A percentile compares a stretch with the other conserved stretches of the same genome.
phyloP scores from a whole-genome alignment of 371 early-diverging fungal genomes.

The Mortierella sp. region DNA sequence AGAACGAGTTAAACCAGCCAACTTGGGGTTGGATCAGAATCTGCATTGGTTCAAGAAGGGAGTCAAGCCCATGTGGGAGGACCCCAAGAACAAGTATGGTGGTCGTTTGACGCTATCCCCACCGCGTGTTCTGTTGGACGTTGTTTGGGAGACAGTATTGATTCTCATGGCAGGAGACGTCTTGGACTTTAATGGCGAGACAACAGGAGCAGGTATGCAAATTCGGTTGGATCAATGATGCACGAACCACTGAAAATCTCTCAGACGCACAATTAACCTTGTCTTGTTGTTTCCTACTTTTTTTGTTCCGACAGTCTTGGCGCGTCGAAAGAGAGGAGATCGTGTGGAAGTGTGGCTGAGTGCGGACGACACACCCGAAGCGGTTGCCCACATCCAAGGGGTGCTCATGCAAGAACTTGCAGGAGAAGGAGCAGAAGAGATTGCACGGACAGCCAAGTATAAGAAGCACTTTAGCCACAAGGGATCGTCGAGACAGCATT shows the following conservation, averaged over 20 bases:
- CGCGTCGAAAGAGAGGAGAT: slow-evolving; percentile 61
- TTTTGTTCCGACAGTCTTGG: slow-evolving; percentile 46
- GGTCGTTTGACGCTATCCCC: slow-evolving; percentile 61
- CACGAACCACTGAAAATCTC: too few relatives aligned
- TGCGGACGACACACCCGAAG: slow-evolving; percentile 45
- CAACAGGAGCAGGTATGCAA: slow-evolving; percentile 45
- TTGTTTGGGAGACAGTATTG: slow-evolving; percentile 62
- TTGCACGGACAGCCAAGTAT: slow-evolving; percentile 56
- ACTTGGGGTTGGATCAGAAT: slow-evolving; percentile 60
- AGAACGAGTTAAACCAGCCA: slow-evolving; percentile 55
- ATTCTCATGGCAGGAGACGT: slow-evolving; percentile 65
- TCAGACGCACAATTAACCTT: not conserved
- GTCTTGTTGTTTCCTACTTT: not conserved
- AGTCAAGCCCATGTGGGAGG: slow-evolving; percentile 72
- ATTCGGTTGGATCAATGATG: not conserved
- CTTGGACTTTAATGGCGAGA: slow-evolving; percentile 50
- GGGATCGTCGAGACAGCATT: slow-evolving; percentile 15
- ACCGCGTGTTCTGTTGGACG: slow-evolving; percentile 54
- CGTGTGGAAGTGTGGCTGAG: slow-evolving; percentile 70
- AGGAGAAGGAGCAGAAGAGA: slow-evolving; percentile 48
- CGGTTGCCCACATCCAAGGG: slow-evolving; percentile 32
- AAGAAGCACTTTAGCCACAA: slow-evolving; percentile 64
- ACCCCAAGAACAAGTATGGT: slow-evolving; percentile 61
- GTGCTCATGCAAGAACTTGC: slow-evolving; percentile 35
- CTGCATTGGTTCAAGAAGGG: slow-evolving; percentile 66